Base-by-base conservation (phyloP, 345 rosid species). In the Gossypium australe region DNA sequence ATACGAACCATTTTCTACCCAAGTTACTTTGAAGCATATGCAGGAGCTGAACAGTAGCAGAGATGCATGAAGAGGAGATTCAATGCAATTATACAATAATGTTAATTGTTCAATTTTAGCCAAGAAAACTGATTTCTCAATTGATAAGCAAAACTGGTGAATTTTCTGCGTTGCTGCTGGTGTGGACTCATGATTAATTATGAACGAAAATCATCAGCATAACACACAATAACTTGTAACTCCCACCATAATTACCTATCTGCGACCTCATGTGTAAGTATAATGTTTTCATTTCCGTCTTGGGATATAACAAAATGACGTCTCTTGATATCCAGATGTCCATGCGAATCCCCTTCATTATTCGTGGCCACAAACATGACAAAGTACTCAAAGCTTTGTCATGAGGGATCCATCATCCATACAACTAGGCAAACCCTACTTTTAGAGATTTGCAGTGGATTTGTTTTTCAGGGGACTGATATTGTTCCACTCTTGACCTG, bases 361-460 rank as follows among this genome's bases (percentile, higher is more conserved):
- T 27, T 17, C 10, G 38, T 51, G 44, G 45, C 14, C 45, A 17
- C 9, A 51, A 34, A 51, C 11, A 47, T 22, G 9, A n/a, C 9
- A 53, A 41, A 51, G 59, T 29, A 70, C 10, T 52, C 24, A 11
- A 51, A 45, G 41, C 41, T 20, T 69, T 27, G 43, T 34, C 63
- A 70, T 7, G 34, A 71, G 48, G 62, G 34, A 71, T 52, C 43
- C 74, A 56, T 38, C 64, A 41, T 47, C 34, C 45, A 18, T 38
- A 41, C 74, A 53, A 18, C 63, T 70, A 45, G 49, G 63, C 74
- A 48, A 11, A 24, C 14, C 62, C 4, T 41, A 56, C 38, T 70
- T 70, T 58, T n/a, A n/a, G 47, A 29, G 29, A 70, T 53, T 2
- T 70, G 48, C 27, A 9, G 27, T 17, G 74, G 62, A 70, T 70